Evolutionary conservation across 176 grass and related monocot species (phyloP), one percentile per base, ranked within the genome.

Genomic region (Paspalum notatum): DNA sequence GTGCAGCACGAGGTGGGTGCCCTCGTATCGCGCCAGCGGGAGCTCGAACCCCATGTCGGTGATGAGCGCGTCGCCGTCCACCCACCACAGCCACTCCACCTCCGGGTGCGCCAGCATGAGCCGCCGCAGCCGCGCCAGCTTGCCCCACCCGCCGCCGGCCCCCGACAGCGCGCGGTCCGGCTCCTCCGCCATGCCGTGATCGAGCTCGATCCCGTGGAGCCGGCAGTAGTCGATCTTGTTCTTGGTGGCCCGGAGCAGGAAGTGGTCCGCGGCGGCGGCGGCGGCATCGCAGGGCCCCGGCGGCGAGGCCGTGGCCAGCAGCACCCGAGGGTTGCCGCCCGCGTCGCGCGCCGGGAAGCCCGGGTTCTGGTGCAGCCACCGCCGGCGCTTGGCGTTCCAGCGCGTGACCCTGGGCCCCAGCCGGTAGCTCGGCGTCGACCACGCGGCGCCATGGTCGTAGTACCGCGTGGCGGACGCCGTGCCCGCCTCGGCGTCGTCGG

Each of bases 61-160:
- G 79, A 96, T 64, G n/a, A 96, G 45, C 8, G 93, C 87, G 79
- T 86, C 85, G 74, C 70, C 65, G 87, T 96, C 93, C 87, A 92
- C 74, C 93, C 93, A 96, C 93, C 93, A 92, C 52, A 92, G 64
- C 93, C 93, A 96, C 90, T 96, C 93, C 21, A 86, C 74, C 91
- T 96, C 93, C 76, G 93, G 90, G 66, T 96, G 93, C 8, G 93
- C 85, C 5, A 96, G 80, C 90, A 96, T 92, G 0, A 92, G 93
- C 11, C 82, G 87, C 5, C 93, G 87, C 9, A 96, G 76, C 51
- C 90, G 88, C 0, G 87, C 87, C 0, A 96, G 87, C 82, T 96
- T 96, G 32, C 80, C 76, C 93, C 93, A 92, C 83, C 85, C 83
- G 12, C 85, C 83, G 12, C 82, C 90, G 9, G 79, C 87, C 22